Conservation (phyloP, 768 basidiomycete genomes). For the Tulasnella sp. region DNA sequence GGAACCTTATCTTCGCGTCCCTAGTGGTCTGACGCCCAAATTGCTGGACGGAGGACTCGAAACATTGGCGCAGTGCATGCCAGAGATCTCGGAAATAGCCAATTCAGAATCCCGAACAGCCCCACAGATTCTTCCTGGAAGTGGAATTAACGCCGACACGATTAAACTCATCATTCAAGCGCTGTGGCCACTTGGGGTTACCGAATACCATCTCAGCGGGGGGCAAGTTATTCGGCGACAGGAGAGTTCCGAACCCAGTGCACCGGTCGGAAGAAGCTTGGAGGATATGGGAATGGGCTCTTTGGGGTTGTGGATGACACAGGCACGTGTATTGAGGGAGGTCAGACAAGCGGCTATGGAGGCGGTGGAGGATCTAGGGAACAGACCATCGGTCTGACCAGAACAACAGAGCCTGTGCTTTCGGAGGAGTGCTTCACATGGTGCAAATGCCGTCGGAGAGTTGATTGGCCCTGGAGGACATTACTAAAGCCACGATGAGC, state of each 20-base stretch:
- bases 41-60: background rate
- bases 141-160: constrained; percentile 63
- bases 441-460: background rate
- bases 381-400: background rate
- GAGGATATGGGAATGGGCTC: constrained; percentile 54
- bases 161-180: constrained; percentile 48
- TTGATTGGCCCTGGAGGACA: constrained; percentile 40
- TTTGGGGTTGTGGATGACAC: constrained; percentile 69
- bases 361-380: background rate
- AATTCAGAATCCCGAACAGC: constrained; percentile 8
- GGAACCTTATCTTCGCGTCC: background rate
- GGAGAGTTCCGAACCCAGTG: constrained; percentile 49
- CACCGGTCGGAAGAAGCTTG: background rate
- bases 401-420: background rate
- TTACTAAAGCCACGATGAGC: constrained; percentile 46
- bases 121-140: constrained; percentile 61
- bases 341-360: constrained; percentile 25
- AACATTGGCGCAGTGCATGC: background rate
- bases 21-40: background rate
- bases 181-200: constrained; percentile 55
- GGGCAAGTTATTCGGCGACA: constrained; percentile 57
- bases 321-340: constrained; percentile 47
- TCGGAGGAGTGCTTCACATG: background rate
- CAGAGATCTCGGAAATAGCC: background rate
- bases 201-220: constrained; percentile 72